Evolutionary conservation across 192 early-diverging fungal species (phyloP).

Genomic region (Podila verticillata): DNA sequence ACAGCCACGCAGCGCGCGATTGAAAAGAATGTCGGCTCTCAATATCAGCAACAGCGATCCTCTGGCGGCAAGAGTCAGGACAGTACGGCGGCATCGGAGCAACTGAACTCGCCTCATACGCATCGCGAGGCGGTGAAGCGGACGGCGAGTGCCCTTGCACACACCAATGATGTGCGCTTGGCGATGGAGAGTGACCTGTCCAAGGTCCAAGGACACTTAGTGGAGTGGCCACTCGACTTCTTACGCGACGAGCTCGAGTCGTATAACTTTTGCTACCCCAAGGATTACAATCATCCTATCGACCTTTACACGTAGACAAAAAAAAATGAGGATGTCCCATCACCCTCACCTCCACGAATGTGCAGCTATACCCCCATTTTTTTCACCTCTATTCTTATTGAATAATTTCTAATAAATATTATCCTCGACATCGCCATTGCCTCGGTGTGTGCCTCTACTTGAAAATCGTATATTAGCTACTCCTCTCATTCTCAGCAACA

Average conservation of each 20-base stretch:
- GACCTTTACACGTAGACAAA: conserved; percentile 45
- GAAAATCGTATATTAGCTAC: too few relatives aligned
- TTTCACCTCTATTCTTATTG: neutral
- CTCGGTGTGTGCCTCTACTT: too few relatives aligned
- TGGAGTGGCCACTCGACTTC: conserved; percentile 63
- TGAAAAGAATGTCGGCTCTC: neutral
- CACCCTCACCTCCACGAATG: too few relatives aligned
- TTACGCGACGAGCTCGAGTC: conserved; percentile 57
- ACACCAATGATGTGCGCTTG: conserved; percentile 14
- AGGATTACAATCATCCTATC: conserved; percentile 51
- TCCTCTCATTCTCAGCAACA: conserved; percentile 17
- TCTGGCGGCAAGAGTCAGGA: neutral
- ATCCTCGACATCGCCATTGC: too few relatives aligned
- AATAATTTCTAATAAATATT: neutral
- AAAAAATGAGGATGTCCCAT: neutral
- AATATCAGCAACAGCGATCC: neutral
- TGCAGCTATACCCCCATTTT: neutral
- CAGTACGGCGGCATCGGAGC: neutral
- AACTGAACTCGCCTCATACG: neutral
- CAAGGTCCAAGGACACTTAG: conserved; percentile 61
- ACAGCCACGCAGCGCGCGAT: conserved; percentile 6
- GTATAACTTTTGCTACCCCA: conserved; percentile 50
- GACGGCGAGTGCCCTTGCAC: conserved; percentile 38
- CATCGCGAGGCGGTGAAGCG: conserved; percentile 22
- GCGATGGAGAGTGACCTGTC: conserved; percentile 44